Evolutionary conservation across 257 asterid species (phyloP), one percentile per base, ranked within the genome.

Genomic region (Eustoma russellianum): DNA sequence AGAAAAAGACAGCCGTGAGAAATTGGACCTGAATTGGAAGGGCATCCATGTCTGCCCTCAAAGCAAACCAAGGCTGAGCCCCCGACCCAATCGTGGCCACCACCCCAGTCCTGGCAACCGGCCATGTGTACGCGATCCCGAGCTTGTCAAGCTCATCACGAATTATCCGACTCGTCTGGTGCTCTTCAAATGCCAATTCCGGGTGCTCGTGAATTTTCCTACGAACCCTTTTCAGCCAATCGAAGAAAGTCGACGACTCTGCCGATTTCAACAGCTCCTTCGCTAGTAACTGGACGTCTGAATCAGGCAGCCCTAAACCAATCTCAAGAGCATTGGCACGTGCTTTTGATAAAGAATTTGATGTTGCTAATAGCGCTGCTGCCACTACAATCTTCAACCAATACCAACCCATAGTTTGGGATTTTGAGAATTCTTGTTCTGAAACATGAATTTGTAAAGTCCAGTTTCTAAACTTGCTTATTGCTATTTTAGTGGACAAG

Each of bases 31-130:
- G 95, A 61, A 86, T 73, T 40, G 98, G 96, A 5, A 90, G 87
- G 48, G 91, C 97, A 66, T 90, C 96, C 97, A 90, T 90, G 74
- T 90, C 96, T 2, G 97, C 97, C 76, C 96, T 67, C 24, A 90
- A 88, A 30, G 67, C 83, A 61, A 90, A 74, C 74, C 83, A 76
- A 1, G 94, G 97, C 5, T 68, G 74, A 55, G 35, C 66, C 0
- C 91, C 96, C 16, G 96, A 82, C 17, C 98, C 94, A 51, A 90
- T 67, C 5, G 79, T 70, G 45, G 93, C 97, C 56, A 90, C 82
- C 40, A 89, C 54, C 12, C 98, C 98, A 33, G 96, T 86, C 33
- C 70, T 46, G 1, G 98, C 98, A 8, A 83, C 64, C 7, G 94
- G 94, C 88, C 93, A 90, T 4, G 68, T 50, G 59, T 86, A 90